Conservation (phyloP, 148 eudicot species). For the Rhododendron kiyosumense region DNA sequence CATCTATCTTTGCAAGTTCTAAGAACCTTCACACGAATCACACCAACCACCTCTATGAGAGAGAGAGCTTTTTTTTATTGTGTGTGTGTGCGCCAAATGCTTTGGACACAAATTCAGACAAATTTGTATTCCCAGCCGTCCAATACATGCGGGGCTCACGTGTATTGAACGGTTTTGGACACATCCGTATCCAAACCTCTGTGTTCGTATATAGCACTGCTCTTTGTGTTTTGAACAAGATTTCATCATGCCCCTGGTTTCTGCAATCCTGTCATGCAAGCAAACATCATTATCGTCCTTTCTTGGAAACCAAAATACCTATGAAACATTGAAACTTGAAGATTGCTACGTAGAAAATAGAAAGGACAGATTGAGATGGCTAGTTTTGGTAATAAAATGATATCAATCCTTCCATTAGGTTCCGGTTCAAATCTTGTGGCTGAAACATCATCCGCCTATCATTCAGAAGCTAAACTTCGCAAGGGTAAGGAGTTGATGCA, state of each 20-base stretch:
- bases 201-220: not conserved
- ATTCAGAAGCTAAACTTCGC: not conserved
- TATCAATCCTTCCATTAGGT: not conserved
- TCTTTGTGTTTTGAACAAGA: not conserved
- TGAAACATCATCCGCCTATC: not conserved
- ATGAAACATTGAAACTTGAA: not conserved
- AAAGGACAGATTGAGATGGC: not conserved
- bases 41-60: not conserved
- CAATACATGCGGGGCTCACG: not conserved
- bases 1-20: not conserved
- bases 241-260: not conserved
- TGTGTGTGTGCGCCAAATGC: no score
- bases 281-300: constrained; percentile 14
- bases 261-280: constrained; percentile 6
- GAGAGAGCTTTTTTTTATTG: not conserved
- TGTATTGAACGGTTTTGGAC: not conserved
- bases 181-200: no score
- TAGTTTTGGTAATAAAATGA: not conserved
- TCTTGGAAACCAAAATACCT: not conserved
- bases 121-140: no score
- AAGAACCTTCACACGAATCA: not conserved
- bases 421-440: not conserved
- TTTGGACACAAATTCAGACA: not conserved
- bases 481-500: not conserved
- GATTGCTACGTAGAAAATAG: not conserved